These are phyloP conservation scores for Cladophialophora chaetospira DNA, from an alignment of 2,329 filamentous ascomycete genomes.

Conservation along the genomic window DNA sequence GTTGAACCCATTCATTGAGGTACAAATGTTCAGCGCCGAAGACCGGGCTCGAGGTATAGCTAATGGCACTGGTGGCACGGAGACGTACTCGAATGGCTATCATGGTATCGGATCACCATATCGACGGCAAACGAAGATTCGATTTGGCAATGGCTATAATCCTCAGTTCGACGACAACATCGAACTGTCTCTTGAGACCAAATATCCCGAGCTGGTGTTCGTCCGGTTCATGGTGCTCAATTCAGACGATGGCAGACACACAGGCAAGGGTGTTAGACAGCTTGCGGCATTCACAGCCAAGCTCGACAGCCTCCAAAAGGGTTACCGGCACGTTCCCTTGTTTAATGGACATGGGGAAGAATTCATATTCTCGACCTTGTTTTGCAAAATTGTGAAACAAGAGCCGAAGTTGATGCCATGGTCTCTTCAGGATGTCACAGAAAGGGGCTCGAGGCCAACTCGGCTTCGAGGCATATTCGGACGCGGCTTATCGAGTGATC, in stretches of 20 bases:
- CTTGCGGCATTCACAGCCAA: conserved; percentile 93
- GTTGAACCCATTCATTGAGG: conserved; percentile 91
- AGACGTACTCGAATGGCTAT: conserved; percentile 64
- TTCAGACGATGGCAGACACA: conserved; percentile 72
- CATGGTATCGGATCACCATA: conserved; percentile 72
- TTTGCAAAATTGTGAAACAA: conserved; percentile 77
- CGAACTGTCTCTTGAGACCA: conserved; percentile 83
- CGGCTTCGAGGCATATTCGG: conserved; percentile 29
- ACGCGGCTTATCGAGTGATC: conserved; percentile 29
- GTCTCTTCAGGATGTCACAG: conserved; percentile 26
- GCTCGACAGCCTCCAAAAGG: conserved; percentile 82
- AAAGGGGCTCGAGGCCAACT: conserved; percentile 23
- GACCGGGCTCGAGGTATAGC: conserved; percentile 79
- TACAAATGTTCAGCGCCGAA: conserved; percentile 92
- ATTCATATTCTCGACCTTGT: conserved; percentile 91
- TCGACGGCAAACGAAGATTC: conserved; percentile 75
- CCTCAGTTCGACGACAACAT: conserved; percentile 81
- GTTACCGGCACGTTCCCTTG: conserved; percentile 88
- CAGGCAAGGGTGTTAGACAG: conserved; percentile 63
- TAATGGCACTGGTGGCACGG: conserved; percentile 65
- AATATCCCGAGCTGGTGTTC: conserved; percentile 90
- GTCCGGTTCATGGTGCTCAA: conserved; percentile 91
- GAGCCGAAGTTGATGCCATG: conserved; percentile 45
- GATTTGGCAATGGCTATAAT: conserved; percentile 89
- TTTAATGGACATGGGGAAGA: conserved; percentile 87